phyloP scores from a whole-genome alignment of 192 early-diverging fungal species.

The Podila epicladia region DNA sequence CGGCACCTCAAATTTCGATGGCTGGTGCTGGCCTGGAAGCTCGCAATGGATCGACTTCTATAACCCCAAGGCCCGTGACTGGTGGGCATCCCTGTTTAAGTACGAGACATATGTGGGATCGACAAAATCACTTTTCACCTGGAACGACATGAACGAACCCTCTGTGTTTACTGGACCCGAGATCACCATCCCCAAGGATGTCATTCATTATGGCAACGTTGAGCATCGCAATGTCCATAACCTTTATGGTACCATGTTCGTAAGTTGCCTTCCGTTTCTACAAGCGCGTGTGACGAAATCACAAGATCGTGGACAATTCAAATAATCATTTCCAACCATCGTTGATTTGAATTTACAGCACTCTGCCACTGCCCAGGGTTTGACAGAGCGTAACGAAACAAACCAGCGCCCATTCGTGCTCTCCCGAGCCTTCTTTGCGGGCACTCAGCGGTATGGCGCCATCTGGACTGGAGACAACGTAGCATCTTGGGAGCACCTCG shows the following conservation, averaged over 20 bases:
- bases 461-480: constrained; percentile 99
- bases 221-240: constrained; percentile 99
- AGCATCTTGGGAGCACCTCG: constrained; percentile 89
- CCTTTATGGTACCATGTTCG: constrained; percentile 86
- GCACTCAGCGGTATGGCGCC: constrained; percentile 94
- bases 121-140: constrained; percentile 83
- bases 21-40: constrained; percentile 98
- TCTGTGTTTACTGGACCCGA: constrained; percentile 97
- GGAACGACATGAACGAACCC: constrained; percentile 99
- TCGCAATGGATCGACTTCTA: constrained; percentile 95
- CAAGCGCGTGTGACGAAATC: not conserved
- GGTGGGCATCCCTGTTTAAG: constrained; percentile 83
- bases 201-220: constrained; percentile 83
- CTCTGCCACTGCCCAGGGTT: constrained; percentile 85
- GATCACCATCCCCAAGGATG: constrained; percentile 95
- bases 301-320: not conserved
- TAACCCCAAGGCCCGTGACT: constrained; percentile 78
- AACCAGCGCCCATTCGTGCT: constrained; percentile 90
- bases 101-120: constrained; percentile 87
- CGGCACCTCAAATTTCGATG: constrained; percentile 79
- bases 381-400: constrained; percentile 66
- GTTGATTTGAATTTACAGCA: constrained; percentile 55
- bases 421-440: constrained; percentile 96
- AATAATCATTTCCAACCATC: not conserved
- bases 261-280: constrained; percentile 35